Evolutionary conservation across 768 basidiomycete genomes (phyloP).

Genomic region (Lactarius evosmus): DNA sequence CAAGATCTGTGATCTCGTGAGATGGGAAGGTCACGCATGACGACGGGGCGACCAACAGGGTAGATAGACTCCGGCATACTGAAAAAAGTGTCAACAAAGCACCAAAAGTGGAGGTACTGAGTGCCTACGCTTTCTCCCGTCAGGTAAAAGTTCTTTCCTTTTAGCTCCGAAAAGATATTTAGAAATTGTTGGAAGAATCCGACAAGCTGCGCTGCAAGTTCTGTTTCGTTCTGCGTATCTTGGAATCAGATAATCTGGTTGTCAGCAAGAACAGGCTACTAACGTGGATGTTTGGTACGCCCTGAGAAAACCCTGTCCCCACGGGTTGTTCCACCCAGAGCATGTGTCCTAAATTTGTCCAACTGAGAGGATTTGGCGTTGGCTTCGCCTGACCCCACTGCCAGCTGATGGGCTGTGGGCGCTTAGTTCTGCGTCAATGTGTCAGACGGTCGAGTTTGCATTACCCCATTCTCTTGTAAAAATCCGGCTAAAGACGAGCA

Average conservation of each 20-base stretch:
- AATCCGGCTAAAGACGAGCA: slow-evolving; percentile 27
- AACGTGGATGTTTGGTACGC: slow-evolving; percentile 22
- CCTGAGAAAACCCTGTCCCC: slow-evolving; percentile 28
- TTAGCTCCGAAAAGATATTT: slow-evolving; percentile 23
- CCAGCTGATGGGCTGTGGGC: slow-evolving; percentile 26
- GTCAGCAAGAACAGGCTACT: not conserved
- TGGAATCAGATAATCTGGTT: not conserved
- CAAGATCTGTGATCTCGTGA: slow-evolving; percentile 16
- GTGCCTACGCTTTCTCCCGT: slow-evolving; percentile 27
- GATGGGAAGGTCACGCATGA: not conserved
- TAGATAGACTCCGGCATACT: slow-evolving; percentile 24
- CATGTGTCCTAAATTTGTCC: slow-evolving; percentile 28
- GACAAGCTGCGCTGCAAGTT: slow-evolving; percentile 21
- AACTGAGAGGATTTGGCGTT: slow-evolving; percentile 25
- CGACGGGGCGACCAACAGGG: slow-evolving; percentile 17
- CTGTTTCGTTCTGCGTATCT: slow-evolving; percentile 21
- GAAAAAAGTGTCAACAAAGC: not conserved
- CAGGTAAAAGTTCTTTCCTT: slow-evolving; percentile 26
- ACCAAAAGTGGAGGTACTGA: not conserved
- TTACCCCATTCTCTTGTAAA: slow-evolving; percentile 28
- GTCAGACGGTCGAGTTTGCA: not conserved
- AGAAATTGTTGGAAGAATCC: slow-evolving; percentile 28
- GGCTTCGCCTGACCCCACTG: slow-evolving; percentile 26
- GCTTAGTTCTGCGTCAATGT: not conserved
- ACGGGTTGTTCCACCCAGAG: slow-evolving; percentile 29